Percentiles rank a stretch among this genome's conserved stretches.
phyloP scores from a whole-genome alignment of 768 basidiomycete genomes.

The Artomyces pyxidatus region DNA sequence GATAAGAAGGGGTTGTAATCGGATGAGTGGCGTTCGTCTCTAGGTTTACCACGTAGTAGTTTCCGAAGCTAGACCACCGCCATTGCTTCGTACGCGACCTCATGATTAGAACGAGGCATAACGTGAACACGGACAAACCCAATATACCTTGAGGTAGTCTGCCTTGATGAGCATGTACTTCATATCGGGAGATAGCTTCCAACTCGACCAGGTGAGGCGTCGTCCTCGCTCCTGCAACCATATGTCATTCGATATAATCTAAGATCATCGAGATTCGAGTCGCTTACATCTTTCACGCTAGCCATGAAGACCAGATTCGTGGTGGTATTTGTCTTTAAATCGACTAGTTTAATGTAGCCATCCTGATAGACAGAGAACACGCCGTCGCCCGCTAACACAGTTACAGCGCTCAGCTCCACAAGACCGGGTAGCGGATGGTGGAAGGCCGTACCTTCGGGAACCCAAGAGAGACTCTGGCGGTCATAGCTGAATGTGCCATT shows the following conservation, averaged over 20 bases:
- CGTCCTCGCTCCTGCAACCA: conserved; percentile 43
- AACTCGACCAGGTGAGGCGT: conserved; percentile 43
- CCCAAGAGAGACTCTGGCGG: conserved; percentile 61
- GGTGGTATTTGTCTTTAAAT: conserved; percentile 69
- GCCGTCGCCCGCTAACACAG: conserved; percentile 77
- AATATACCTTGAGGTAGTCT: conserved; percentile 59
- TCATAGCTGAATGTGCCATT: conserved; percentile 75
- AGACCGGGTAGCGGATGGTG: background rate
- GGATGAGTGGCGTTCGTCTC: conserved; percentile 60
- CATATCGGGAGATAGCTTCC: conserved; percentile 90
- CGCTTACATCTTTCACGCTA: conserved; percentile 60
- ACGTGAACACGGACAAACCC: background rate
- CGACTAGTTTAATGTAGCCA: conserved; percentile 68
- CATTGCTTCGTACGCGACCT: conserved; percentile 60
- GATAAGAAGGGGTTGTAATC: conserved; percentile 57
- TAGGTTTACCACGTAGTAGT: conserved; percentile 88
- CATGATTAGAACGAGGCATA: no score
- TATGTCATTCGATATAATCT: conserved; percentile 2
- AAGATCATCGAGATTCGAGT: background rate
- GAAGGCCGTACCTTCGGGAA: conserved; percentile 88
- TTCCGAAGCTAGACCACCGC: conserved; percentile 85
- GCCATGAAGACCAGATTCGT: conserved; percentile 45
- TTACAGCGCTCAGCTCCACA: background rate
- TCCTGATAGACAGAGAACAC: conserved; percentile 65
- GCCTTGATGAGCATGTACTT: conserved; percentile 80